Evolutionary conservation across 2,329 filamentous ascomycete genomes (phyloP), one percentile per base, ranked within the genome.

Genomic region (Calonectria fujianensis): DNA sequence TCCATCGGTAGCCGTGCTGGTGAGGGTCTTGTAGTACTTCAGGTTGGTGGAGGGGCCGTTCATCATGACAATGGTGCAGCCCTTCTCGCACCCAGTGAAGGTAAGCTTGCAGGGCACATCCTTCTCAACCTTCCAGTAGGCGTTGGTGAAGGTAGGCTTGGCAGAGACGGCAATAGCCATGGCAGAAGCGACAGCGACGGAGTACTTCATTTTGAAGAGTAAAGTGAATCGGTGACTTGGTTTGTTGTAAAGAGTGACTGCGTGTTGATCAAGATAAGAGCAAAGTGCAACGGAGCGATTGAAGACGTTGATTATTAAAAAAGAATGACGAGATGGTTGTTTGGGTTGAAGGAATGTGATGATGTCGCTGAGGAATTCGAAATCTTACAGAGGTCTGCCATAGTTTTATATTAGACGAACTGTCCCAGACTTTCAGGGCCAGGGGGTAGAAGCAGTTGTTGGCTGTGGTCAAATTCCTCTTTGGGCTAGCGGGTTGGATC

Each of bases 201-300:
- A 82, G 79, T 80, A 84, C 84, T 85, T 85, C 84, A 86, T 86
- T 74, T 79, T 84, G 82, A 82, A 77, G 75, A 73, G 73, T 70
- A 35, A 27, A 70, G n/a, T 74, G 70, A 69, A 74, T 75, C 71
- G 52, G 52, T 54, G 67, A 69, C 70, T 73, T 52, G 39, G 66
- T 77, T 35, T 37, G 35, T 68, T 74, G 13, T 41, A 75, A 79
- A 78, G 79, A 81, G 76, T 79, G 79, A 81, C 79, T 80, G 74
- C 65, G 71, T 76, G 78, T 80, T 80, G 79, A 75, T 39, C 65
- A 72, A 27, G 57, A 54, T 59, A 50, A 18, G n/a, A 48, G 45
- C 54, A 65, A 32, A 72, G 70, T 68, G 35, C 70, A 75, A 75
- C 74, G 74, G 59, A 67, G 73, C 52, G 41, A 61, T 70, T 75